Conservation (phyloP, 108 stramenopile genomes). For the Cyclotella kingstonii region DNA sequence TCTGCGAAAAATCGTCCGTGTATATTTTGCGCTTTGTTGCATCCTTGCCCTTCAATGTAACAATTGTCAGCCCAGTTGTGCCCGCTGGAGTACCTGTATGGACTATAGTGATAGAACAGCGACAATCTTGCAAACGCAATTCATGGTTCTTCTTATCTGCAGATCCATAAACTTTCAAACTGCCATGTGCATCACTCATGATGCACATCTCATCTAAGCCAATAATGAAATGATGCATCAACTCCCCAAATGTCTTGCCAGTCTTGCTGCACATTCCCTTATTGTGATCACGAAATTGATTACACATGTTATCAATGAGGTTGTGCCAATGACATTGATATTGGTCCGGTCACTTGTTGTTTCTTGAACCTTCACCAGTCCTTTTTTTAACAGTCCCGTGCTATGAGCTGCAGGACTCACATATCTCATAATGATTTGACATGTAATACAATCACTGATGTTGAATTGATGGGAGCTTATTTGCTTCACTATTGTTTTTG, state of each 20-base stretch:
- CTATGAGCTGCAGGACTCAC: too few relatives aligned
- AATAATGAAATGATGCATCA: constrained; percentile 19
- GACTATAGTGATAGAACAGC: constrained; percentile 10
- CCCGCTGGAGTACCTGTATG: constrained; percentile 9
- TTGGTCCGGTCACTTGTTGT: too few relatives aligned
- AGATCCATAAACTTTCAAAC: constrained; percentile 7
- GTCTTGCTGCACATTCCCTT: constrained; percentile 6
- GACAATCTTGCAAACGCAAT: constrained; percentile 5
- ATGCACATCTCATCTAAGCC: constrained; percentile 17
- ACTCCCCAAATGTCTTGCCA: constrained; percentile 23
- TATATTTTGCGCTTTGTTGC: not conserved
- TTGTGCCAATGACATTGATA: too few relatives aligned
- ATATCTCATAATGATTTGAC: too few relatives aligned
- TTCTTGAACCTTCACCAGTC: too few relatives aligned
- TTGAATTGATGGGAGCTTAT: too few relatives aligned
- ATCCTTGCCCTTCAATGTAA: constrained; percentile 12
- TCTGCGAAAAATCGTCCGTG: not conserved
- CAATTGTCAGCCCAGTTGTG: constrained; percentile 9
- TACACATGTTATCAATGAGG: too few relatives aligned
- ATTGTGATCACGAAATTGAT: constrained; percentile 3
- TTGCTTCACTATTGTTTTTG: too few relatives aligned
- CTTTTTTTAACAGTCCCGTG: too few relatives aligned
- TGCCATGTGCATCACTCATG: constrained; percentile 8
- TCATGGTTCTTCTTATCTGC: constrained; percentile 22
- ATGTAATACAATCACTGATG: too few relatives aligned